Conservation (phyloP, 495 filamentous ascomycete genomes). For the Tetracladium marchalianum region DNA sequence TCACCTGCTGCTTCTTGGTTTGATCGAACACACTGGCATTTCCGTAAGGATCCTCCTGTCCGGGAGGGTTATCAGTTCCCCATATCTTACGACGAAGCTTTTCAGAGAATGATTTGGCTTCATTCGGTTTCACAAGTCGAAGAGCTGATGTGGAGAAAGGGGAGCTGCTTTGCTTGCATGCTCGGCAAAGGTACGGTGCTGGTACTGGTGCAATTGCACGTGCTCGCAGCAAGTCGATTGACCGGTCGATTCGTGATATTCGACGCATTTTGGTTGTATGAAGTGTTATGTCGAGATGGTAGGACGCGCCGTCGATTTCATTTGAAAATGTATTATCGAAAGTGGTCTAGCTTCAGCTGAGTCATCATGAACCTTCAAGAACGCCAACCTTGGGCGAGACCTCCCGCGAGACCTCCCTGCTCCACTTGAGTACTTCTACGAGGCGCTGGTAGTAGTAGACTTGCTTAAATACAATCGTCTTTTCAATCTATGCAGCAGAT, state of each 20-base stretch:
- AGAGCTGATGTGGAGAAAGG: slow-evolving; percentile 32
- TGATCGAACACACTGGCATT: slow-evolving; percentile 27
- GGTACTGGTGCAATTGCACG: neutral
- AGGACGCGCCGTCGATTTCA: neutral
- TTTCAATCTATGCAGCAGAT: no score
- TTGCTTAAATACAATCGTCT: no score
- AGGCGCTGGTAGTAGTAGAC: no score
- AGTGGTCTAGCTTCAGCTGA: no score
- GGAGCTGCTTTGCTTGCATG: slow-evolving; percentile 22
- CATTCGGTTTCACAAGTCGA: slow-evolving; percentile 28
- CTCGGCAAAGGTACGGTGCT: slow-evolving; percentile 18
- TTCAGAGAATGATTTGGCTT: slow-evolving; percentile 31
- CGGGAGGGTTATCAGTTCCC: slow-evolving; percentile 45
- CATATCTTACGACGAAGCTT: slow-evolving; percentile 43
- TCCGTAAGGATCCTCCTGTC: slow-evolving; percentile 42
- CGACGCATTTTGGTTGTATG: slow-evolving; percentile 17
- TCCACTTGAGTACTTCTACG: no score
- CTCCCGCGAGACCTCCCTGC: no score
- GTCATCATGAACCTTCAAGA: no score
- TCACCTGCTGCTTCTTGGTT: slow-evolving; percentile 14
- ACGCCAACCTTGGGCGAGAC: no score
- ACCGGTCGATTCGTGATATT: slow-evolving; percentile 15
- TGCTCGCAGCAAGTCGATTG: slow-evolving; percentile 15
- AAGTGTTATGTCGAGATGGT: neutral
- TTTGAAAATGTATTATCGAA: no score